Evolutionary conservation across 2,329 filamentous ascomycete species (phyloP).

Genomic region (Aspergillus sp.): DNA sequence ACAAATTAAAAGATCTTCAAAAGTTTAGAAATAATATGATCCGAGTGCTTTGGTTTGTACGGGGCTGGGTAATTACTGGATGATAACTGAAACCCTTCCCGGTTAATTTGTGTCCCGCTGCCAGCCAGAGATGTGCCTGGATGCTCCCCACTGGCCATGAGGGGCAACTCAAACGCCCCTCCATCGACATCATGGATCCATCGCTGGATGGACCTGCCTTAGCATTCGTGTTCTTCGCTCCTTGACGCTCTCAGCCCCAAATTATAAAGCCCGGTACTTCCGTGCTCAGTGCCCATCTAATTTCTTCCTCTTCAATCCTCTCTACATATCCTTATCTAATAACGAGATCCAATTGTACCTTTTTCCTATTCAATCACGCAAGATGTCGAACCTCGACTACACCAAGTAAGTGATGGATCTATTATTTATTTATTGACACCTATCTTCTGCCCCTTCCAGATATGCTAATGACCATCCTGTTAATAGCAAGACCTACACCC

Average conservation of each 20-base stretch:
- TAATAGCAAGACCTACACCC: slow-evolving; percentile 36
- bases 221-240: slow-evolving; percentile 2
- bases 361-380: slow-evolving; percentile 6
- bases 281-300: too few relatives aligned
- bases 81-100: neutral
- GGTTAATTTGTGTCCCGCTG: neutral
- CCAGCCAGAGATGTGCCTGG: slow-evolving; percentile 4
- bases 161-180: slow-evolving; percentile 9
- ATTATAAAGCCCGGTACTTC: slow-evolving; percentile 8
- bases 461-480: neutral
- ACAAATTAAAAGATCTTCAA: too few relatives aligned
- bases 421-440: slow-evolving; percentile 1
- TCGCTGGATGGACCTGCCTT: slow-evolving; percentile 18
- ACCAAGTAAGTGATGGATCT: slow-evolving; percentile 20
- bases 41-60: too few relatives aligned
- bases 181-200: slow-evolving; percentile 15
- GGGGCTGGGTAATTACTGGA: neutral
- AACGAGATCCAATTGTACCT: neutral
- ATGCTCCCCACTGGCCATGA: slow-evolving; percentile 3
- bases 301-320: slow-evolving; percentile 1
- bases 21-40: too few relatives aligned
- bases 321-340: neutral
- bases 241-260: slow-evolving; percentile 1
- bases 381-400: slow-evolving; percentile 23
- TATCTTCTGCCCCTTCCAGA: neutral